Conservation (phyloP, 352 stramenopile species). For the Blastocystis sp. region DNA sequence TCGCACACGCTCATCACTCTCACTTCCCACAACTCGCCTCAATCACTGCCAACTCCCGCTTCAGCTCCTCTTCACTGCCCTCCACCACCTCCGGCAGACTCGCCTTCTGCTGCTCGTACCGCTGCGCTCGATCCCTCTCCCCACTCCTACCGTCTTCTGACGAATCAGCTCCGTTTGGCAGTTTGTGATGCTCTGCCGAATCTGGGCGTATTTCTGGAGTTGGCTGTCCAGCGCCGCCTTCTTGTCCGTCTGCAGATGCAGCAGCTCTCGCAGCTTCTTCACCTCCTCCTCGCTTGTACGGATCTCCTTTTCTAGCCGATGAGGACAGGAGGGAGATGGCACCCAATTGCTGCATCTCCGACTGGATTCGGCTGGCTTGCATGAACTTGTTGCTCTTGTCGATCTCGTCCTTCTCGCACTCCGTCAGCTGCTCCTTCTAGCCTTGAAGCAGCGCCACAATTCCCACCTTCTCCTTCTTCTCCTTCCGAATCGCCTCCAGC, state of each 20-base stretch:
- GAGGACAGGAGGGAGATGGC: constrained; percentile 43
- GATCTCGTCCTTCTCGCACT: constrained; percentile 76
- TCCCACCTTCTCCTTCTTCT: constrained; percentile 65
- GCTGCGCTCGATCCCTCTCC: background rate
- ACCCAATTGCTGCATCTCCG: constrained; percentile 68
- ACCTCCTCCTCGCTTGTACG: constrained; percentile 72
- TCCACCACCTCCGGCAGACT: background rate
- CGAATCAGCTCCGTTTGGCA: background rate
- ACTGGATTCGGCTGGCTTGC: constrained; percentile 72
- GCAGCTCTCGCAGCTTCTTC: constrained; percentile 75
- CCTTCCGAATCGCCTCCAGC: constrained; percentile 84
- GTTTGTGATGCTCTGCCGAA: constrained; percentile 60
- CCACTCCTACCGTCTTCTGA: constrained; percentile 51
- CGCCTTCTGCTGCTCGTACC: background rate
- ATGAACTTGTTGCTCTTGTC: constrained; percentile 73
- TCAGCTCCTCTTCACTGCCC: background rate
- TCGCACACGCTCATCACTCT: background rate
- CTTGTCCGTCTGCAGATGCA: constrained; percentile 71
- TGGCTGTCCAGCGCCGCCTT: constrained; percentile 74
- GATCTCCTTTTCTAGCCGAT: constrained; percentile 71
- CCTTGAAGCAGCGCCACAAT: background rate
- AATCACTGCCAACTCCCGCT: constrained; percentile 6
- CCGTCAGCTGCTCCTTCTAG: constrained; percentile 81
- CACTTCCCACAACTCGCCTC: background rate
- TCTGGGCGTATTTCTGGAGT: constrained; percentile 71